Percentiles rank a stretch among this genome's conserved stretches.
phyloP scores from a whole-genome alignment of 164 flowering plant genomes.

The Houttuynia cordata region DNA sequence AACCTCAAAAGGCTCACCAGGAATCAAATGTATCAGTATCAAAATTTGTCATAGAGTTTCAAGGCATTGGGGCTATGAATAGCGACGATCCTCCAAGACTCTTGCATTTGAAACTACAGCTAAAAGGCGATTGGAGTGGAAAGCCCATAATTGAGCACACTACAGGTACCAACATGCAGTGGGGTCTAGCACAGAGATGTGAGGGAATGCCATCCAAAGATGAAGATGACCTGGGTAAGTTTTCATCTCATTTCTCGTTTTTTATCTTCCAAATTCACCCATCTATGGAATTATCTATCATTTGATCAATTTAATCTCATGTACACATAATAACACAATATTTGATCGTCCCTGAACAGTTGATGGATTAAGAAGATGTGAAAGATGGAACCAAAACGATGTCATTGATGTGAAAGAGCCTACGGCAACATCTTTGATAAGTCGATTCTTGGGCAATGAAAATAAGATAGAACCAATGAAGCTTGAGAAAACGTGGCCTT shows the following conservation, averaged over 20 bases:
- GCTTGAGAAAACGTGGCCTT: constrained; percentile 86
- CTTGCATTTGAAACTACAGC: constrained; percentile 78
- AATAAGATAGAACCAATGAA: constrained; percentile 25
- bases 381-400: constrained; percentile 71
- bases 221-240: constrained; percentile 64
- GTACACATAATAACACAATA: too few species aligned
- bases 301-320: too few species aligned
- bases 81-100: constrained; percentile 95
- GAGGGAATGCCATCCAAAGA: constrained; percentile 60
- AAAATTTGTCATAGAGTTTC: constrained; percentile 83
- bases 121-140: constrained; percentile 78
- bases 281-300: too few species aligned
- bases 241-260: constrained; percentile 4
- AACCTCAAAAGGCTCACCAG: constrained; percentile 57
- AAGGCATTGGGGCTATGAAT: constrained; percentile 74
- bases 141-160: constrained; percentile 87
- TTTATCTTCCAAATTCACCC: too few species aligned
- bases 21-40: constrained; percentile 61
- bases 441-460: constrained; percentile 74
- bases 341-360: constrained; percentile 28
- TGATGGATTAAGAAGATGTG: constrained; percentile 80
- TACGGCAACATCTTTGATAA: constrained; percentile 77
- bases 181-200: constrained; percentile 91
- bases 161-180: constrained; percentile 89
- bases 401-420: constrained; percentile 52